phyloP scores from a whole-genome alignment of 1,284 basidiomycete genomes.

The Hypsizygus ulmarius region DNA sequence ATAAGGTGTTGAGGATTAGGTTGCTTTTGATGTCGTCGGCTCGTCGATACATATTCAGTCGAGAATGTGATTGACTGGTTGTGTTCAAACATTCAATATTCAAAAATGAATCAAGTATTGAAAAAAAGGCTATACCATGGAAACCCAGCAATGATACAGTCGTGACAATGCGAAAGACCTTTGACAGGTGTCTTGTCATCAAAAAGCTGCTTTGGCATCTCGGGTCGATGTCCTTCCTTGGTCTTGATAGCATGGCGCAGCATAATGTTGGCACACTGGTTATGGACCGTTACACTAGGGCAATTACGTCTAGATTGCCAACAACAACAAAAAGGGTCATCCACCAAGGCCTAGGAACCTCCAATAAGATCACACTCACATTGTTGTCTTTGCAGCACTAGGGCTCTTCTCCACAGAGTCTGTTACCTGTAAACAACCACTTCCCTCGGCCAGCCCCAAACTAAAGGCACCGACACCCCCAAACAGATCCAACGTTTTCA shows the following conservation, averaged over 20 bases:
- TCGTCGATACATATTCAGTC: conserved; percentile 53
- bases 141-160: conserved; percentile 64
- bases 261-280: conserved; percentile 60
- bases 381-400: conserved; percentile 63
- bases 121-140: conserved; percentile 55
- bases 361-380: conserved; percentile 35
- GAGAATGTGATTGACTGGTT: conserved; percentile 52
- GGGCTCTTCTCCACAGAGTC: conserved; percentile 69
- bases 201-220: conserved; percentile 39
- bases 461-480: conserved; percentile 65
- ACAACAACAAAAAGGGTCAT: background rate
- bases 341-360: background rate
- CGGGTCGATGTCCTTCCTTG: conserved; percentile 35
- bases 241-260: conserved; percentile 53
- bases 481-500: conserved; percentile 61
- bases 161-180: conserved; percentile 44
- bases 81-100: background rate
- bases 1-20: conserved; percentile 55
- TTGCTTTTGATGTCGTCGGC: conserved; percentile 54
- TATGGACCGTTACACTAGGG: conserved; percentile 35
- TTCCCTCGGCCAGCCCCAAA: conserved; percentile 49
- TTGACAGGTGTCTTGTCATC: conserved; percentile 37
- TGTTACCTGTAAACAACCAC: conserved; percentile 51
- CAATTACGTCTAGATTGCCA: conserved; percentile 41
- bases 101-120: conserved; percentile 2